Base-by-base conservation (phyloP, 2,329 filamentous ascomycete species). In the Aureobasidium vineae region DNA sequence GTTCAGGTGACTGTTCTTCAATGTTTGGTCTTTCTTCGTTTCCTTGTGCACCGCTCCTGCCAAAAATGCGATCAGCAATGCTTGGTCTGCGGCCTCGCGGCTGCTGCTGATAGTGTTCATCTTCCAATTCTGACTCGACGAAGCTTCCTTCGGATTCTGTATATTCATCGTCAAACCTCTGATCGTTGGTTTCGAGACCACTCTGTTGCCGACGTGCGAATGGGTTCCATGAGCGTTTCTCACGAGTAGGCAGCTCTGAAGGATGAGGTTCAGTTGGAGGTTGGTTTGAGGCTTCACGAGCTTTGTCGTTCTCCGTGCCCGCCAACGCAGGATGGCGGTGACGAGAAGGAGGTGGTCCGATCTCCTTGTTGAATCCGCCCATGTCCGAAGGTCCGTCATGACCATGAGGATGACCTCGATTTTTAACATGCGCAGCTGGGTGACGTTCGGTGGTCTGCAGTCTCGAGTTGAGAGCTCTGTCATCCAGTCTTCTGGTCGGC, bases 11-110 rank as follows among this genome's bases (percentile, higher is more conserved):
- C 43, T 61, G 38, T 31, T 57, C n/a, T 23, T 60, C 49, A 5
- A 31, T 23, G 1, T n/a, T 43, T 11, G 26, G 11, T 31, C 21
- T 40, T 15, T 40, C 45, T 38, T 31, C 41, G 19, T 52, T 13
- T 21, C 15, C 21, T 21, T 36, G 40, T 23, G 23, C 31, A 31
- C 40, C 28, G n/a, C 13, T 41, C 13, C 40, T 47, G 8, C 75
- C 72, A 65, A 75, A 71, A 60, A 75, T 75, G 23, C 72, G 67
- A 40, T 74, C 74, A 3, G 73, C 74, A 61, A 75, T 76, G 52
- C 73, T 75, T 5, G 70, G 68, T 26, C 71, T 69, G 26, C 73
- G 68, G 10, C 59, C 68, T 28, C 69, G 70, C n/a, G 41, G 56
- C 23, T 61, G 65, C n/a, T 56, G 68, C 11, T 68, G 60, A 3